Evolutionary conservation across 805 yeast genomes (phyloP), one percentile per base, ranked within the genome.

Genomic region (Priceomyces castillae): DNA sequence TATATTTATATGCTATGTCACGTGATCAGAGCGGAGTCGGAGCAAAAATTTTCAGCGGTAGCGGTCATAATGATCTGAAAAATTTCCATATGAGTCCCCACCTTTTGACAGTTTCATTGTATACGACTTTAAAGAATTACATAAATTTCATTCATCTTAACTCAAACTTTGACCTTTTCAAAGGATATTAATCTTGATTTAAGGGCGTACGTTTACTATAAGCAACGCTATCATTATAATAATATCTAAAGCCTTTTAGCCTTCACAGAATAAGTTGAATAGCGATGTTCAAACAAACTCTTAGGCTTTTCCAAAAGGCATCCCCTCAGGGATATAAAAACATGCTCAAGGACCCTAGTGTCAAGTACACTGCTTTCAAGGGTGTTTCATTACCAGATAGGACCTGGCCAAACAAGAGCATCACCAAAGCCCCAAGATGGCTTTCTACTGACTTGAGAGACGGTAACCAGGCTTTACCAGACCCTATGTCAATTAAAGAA

Each of bases 381-480:
- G 77, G 79, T 22, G 71, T 84, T 30, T 59, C 74, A 15, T 67
- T 84, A 43, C 77, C 80, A 20, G 76, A 82, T 59, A 74, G 92
- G 62, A 74, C 77, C 35, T 84, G 92, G 92, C 92, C 92, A 16
- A 66, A 74, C 52, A 80, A 80, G 37, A 63, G 73, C 37, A 80
- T 84, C 54, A 75, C 77, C 39, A 81, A 81, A 60, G 84, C 90
- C 3, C 92, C 92, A 48, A 73, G 90, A 59, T 84, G 92, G 92
- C 71, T 84, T 42, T 79, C 88, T 7, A 84, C 92, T 1, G 92
- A 84, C 63, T 71, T 84, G 50, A 77, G 92, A 70, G 92, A 84
- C 58, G 92, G 92, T 49, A 84, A 84, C 65, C 92, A 84, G 61
- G 80, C 90, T 15, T 71, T 84, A 45, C 92, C 92, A 20, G 92